Evolutionary conservation across 192 early-diverging fungal genomes (phyloP), one percentile per base, ranked within the genome.

Genomic region (Rhizophagus sp.): DNA sequence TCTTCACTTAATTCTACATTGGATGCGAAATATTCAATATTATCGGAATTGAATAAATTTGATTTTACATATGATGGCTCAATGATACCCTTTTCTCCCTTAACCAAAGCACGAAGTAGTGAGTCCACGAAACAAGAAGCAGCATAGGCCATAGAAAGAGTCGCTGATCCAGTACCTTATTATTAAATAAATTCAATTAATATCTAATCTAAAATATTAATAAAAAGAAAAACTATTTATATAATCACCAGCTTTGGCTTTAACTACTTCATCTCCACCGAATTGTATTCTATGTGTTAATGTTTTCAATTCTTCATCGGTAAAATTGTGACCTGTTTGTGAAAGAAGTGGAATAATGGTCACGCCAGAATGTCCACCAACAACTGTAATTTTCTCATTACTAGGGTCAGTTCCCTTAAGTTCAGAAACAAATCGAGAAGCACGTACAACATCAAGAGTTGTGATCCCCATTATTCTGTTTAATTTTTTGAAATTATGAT

Each of bases 241-340:
- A 30, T 52, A 57, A 30, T 57, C 36, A 79, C 77, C 85, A 52
- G 83, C 83, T 92, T 98, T 98, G 83, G 97, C 97, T 92, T 97
- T 95, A 83, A 98, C 96, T 44, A 98, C 97, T 87, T 98, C 97
- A 83, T 98, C 97, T 82, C 97, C 97, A 82, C 95, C 97, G 84
- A 93, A 97, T 89, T 98, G 97, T 85, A 98, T 98, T 83, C 96
- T 96, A 82, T 96, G 82, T 74, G 97, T 98, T 78, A 98, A 89
- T 41, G 88, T 90, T 84, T 96, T 94, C 73, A 91, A 82, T 89
- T 97, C 91, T 80, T 94, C 93, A 67, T 93, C 86, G 77, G 90
- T 89, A 83, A 98, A 94, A 75, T 86, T 89, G 61, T 92, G 79
- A 50, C 90, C 88, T 41, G 92, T 85, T 84, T 94, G 91, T 76